Evolutionary conservation across 2,329 filamentous ascomycete genomes (phyloP).

Genomic region (Botrytis porri): DNA sequence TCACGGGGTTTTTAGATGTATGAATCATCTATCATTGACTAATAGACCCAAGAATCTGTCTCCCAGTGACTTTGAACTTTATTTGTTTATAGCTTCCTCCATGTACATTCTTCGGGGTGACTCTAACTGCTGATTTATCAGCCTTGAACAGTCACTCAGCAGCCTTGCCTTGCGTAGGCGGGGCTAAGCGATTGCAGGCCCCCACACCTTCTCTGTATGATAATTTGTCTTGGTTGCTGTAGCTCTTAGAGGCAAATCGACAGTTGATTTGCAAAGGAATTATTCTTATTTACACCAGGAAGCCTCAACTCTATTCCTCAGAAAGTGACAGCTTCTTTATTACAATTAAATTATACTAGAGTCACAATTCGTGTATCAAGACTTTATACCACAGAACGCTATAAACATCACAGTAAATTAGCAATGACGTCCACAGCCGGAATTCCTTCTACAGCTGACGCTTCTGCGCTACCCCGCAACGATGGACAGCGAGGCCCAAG

Average conservation of each 20-base stretch:
- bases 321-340: neutral
- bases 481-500: constrained; percentile 40
- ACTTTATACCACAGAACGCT: neutral
- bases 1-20: neutral
- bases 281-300: neutral
- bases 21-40: constrained; percentile 2
- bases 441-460: constrained; percentile 23
- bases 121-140: constrained; percentile 12
- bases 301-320: neutral
- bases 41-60: neutral
- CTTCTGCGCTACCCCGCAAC: constrained; percentile 24
- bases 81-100: neutral
- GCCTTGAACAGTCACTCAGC: constrained; percentile 13
- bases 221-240: constrained; percentile 10
- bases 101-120: neutral
- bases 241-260: neutral
- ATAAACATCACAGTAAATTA: neutral
- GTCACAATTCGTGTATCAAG: neutral
- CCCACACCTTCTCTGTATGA: constrained; percentile 10
- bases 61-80: neutral
- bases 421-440: constrained; percentile 20
- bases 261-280: neutral
- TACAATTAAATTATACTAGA: neutral
- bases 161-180: constrained; percentile 16
- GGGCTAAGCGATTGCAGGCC: constrained; percentile 6